Base-by-base conservation (phyloP, 2,329 filamentous ascomycete genomes). In the Aciculosporium take region DNA sequence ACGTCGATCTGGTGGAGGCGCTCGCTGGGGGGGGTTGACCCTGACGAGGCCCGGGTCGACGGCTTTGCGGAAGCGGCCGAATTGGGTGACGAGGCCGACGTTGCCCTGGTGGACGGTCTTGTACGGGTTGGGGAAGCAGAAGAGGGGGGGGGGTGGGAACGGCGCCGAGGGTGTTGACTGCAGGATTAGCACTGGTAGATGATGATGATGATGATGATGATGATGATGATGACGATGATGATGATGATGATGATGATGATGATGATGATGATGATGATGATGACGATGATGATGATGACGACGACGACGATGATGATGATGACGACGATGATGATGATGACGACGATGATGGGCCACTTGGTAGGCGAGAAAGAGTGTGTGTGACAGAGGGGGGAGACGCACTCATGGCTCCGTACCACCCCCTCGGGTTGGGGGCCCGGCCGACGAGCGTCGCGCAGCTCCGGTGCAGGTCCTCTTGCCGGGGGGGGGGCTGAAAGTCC, bases 41-140 rank as follows among this genome's bases (percentile, higher is more conserved):
- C 94, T 94, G 63, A 96, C 86, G 25, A 98, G 79, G 59, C 91
- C 91, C 2, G 91, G 91, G 61, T 98, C 91, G 50, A 96, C 89
- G 9, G 91, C 87, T 62, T 88, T 84, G 63, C 94, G 85, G 67
- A 98, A 96, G 49, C 80, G 73, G 55, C 91, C 91, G 51, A 98
- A 98, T 64, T 89, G 93, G 56, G 88, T 94, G 58, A 98, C 81
- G 34, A 98, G 74, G 46, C 91, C 91, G 37, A 98, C 91, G 52
- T 94, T 88, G 53, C 91, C 91, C 67, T 96, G 91, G 42, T 74
- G 68, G 45, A 98, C 89, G 37, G 78, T 80, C 68, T 93, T 94
- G 74, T 88, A 96, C 3, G 89, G 91, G 66, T 98, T 98, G 38
- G 91, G 91, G 67, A 84, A 95, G 64, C 80, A 69, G 58, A 94